Evolutionary conservation across 371 early-diverging fungal genomes (phyloP), one percentile per base, ranked within the genome.

Genomic region (Homolaphlyctis polyrhiza): DNA sequence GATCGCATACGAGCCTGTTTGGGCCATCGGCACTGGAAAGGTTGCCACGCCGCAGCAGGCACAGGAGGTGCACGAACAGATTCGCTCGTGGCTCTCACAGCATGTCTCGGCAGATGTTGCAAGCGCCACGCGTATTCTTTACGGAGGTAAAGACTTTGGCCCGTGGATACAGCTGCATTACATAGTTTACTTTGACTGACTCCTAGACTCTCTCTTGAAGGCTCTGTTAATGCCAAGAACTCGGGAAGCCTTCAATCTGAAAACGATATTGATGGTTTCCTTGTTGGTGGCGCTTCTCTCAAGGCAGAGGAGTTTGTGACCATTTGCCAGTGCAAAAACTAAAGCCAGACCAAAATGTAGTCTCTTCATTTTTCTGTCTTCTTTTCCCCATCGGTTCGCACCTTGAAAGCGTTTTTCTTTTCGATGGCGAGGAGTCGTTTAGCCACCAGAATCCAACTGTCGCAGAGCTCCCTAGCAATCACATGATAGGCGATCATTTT

Each of bases 1-100:
- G 36, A 82, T 99, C 78, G 99, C 99, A 68, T 99, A 99, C 76
- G 99, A 99, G 84, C 99, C 99, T 60, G 97, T 99, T 58, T 99
- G 99, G 99, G 99, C 99, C 84, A 90, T 90, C 75, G 99, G 99
- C 66, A 98, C 99, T 36, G 99, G 98, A 72, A 93, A 94, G 87
- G 94, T 97, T 13, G 97, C 99, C 39, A 91, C 96, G 33, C 94
- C 94, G 58, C 86, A 91, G 58, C 95, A 98, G 72, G 99, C 99
- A 51, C 96, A 97, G 84, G 97, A 98, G 71, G 93, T 92, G 59
- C 99, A 98, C 78, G 78, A 73, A 30, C 86, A 79, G 62, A 93
- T 97, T 74, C 91, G 99, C 71, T 67, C 84, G 57, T 96, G 95
- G 92, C 83, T 97, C 68, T 76, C 75, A 47, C 82, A 84, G 30